phyloP scores from a whole-genome alignment of 2,329 filamentous ascomycete genomes.

The Epichloe sp. region DNA sequence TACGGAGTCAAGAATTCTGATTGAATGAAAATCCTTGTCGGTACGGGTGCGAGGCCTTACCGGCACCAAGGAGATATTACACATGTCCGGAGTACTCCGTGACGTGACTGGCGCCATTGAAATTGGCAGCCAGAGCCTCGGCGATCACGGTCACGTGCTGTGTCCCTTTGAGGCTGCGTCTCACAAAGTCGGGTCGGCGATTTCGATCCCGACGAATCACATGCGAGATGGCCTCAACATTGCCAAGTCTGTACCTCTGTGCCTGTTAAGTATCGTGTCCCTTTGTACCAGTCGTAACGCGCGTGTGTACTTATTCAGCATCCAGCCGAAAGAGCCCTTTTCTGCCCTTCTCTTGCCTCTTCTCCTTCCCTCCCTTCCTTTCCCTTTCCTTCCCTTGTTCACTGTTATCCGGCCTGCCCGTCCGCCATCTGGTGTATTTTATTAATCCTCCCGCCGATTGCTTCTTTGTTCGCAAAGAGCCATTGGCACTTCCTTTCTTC shows the following conservation, averaged over 20 bases:
- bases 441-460: constrained; percentile 7
- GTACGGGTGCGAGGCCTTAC: too few relatives aligned
- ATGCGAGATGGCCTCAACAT: constrained; percentile 11
- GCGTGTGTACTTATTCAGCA: constrained; percentile 1
- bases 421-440: constrained; percentile 9
- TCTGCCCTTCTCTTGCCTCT: constrained; percentile 7
- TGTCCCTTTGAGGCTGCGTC: neutral
- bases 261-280: neutral
- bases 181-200: neutral
- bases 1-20: too few relatives aligned
- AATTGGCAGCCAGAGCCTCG: too few relatives aligned
- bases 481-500: constrained; percentile 15
- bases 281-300: neutral
- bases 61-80: too few relatives aligned
- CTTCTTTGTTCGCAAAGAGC: neutral
- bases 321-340: neutral
- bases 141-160: constrained; percentile 4
- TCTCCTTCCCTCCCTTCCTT: constrained; percentile 8
- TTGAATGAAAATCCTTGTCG: too few relatives aligned
- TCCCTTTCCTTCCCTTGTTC: constrained; percentile 9
- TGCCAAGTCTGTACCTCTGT: too few relatives aligned
- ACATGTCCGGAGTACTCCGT: too few relatives aligned
- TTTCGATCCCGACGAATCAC: constrained; percentile 17
- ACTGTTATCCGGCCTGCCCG: constrained; percentile 11
- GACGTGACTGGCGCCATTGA: too few relatives aligned